Evolutionary conservation across 306 rosid species (phyloP).

Genomic region (Boehmeria nivea): DNA sequence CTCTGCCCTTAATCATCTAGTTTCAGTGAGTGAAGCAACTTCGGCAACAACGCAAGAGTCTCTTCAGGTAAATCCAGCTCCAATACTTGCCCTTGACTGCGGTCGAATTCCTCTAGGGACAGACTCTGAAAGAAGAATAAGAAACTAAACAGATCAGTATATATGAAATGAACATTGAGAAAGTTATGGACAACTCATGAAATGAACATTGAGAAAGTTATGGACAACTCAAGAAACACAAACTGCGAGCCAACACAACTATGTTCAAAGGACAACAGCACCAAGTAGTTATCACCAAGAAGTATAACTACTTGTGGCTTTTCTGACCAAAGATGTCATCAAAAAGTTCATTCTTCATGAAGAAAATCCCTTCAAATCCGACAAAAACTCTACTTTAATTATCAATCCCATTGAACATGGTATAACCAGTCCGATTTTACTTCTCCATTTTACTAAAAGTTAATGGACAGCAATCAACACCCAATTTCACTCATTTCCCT

Average conservation of each 20-base stretch:
- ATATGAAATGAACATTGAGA: not conserved
- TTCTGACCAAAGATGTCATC: too few species aligned
- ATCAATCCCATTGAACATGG: too few species aligned
- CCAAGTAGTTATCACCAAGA: too few species aligned
- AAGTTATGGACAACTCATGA: too few species aligned
- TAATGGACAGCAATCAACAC: too few species aligned
- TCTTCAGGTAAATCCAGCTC: slow-evolving; percentile 92
- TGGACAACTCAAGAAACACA: not conserved
- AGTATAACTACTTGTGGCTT: too few species aligned
- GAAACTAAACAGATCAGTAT: slow-evolving; percentile 8
- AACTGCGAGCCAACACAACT: not conserved
- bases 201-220: not conserved
- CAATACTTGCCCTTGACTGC: slow-evolving; percentile 55
- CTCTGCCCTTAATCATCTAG: slow-evolving; percentile 67
- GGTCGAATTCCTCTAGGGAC: slow-evolving; percentile 74
- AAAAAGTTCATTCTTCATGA: too few species aligned
- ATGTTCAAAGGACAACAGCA: not conserved
- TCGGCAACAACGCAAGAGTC: slow-evolving; percentile 83
- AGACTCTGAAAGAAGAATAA: slow-evolving; percentile 43
- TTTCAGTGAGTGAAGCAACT: slow-evolving; percentile 70
- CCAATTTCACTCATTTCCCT: too few species aligned
- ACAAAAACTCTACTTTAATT: too few species aligned
- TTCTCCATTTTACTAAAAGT: too few species aligned
- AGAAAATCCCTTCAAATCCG: too few species aligned
- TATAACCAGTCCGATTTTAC: too few species aligned